Conservation (phyloP, 2,329 filamentous ascomycete genomes). For the Nectriaceae sp. region DNA sequence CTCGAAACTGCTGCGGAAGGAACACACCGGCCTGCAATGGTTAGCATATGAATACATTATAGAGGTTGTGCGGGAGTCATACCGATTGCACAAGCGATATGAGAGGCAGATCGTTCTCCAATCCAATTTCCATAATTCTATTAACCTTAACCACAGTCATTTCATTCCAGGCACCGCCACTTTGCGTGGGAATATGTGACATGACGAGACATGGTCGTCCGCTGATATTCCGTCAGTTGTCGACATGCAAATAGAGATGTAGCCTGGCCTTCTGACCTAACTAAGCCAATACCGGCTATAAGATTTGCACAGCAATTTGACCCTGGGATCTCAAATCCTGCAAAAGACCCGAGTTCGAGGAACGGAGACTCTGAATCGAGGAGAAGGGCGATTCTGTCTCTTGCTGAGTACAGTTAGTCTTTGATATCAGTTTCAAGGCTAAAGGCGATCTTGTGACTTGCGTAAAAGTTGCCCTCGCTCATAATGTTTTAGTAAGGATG, state of each 20-base stretch:
- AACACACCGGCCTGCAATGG: constrained; percentile 20
- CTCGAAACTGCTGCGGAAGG: constrained; percentile 44
- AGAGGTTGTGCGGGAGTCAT: not conserved
- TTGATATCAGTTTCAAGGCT: too few relatives aligned
- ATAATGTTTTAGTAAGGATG: constrained; percentile 28
- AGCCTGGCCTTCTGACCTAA: constrained; percentile 10
- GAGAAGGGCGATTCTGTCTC: constrained; percentile 39
- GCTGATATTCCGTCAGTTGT: constrained; percentile 28
- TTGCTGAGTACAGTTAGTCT: constrained; percentile 24
- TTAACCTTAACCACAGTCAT: constrained; percentile 40
- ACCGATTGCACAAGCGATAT: constrained; percentile 43
- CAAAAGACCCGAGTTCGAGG: constrained; percentile 39
- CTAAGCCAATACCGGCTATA: constrained; percentile 38
- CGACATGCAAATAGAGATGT: too few relatives aligned
- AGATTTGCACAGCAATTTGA: constrained; percentile 40
- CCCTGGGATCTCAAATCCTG: constrained; percentile 34
- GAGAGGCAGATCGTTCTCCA: constrained; percentile 41
- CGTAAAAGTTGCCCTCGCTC: constrained; percentile 18
- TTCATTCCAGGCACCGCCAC: constrained; percentile 46
- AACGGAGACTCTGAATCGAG: constrained; percentile 42
- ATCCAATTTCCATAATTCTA: constrained; percentile 27
- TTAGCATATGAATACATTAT: not conserved
- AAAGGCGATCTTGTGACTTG: constrained; percentile 2
- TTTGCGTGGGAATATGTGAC: constrained; percentile 43
- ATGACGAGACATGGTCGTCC: constrained; percentile 39